These are phyloP conservation scores for Chloromonas sp. DNA, from an alignment of 163 green algal genomes.

Conservation along the genomic window DNA sequence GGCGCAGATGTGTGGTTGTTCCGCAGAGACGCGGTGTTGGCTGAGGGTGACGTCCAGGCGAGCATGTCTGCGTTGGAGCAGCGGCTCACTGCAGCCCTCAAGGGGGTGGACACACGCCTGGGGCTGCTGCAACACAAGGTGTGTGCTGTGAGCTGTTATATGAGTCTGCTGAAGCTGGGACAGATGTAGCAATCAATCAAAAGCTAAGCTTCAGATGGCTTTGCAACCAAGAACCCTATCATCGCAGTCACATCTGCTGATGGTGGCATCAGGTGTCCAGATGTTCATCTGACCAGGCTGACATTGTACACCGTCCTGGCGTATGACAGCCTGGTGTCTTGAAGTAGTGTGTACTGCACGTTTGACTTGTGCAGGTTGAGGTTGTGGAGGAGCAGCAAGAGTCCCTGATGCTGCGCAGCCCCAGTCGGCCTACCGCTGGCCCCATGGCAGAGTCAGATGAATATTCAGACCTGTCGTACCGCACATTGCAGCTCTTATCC, in stretches of 20 bases:
- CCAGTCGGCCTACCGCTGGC: too few species aligned
- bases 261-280: background rate
- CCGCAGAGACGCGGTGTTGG: background rate
- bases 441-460: too few species aligned
- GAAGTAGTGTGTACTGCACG: background rate
- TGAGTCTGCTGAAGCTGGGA: background rate
- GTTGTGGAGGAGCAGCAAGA: background rate
- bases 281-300: too few species aligned
- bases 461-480: too few species aligned
- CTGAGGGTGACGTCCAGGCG: background rate
- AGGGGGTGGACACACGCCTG: background rate
- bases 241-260: background rate
- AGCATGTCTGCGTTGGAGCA: background rate
- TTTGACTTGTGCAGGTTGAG: background rate
- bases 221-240: background rate
- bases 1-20: too few species aligned
- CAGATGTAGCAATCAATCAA: background rate
- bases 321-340: too few species aligned
- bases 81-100: background rate
- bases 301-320: too few species aligned
- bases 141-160: background rate
- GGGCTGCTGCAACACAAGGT: background rate
- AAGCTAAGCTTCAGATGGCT: background rate
- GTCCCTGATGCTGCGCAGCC: too few species aligned
- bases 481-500: too few species aligned